Evolutionary conservation across 768 basidiomycete species (phyloP).

Genomic region (Lactarius trivialis): DNA sequence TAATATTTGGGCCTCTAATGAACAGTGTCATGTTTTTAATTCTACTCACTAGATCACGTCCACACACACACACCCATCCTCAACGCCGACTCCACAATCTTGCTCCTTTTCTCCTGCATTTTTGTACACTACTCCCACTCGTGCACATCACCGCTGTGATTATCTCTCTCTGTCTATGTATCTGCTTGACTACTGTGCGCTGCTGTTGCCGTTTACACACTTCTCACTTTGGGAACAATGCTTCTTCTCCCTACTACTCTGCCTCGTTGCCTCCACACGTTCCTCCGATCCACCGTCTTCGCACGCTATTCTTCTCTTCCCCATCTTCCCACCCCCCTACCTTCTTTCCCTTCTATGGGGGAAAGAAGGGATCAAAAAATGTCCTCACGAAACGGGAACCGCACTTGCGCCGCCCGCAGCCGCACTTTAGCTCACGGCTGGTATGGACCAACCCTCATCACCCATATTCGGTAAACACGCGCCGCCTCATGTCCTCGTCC

Average conservation of each 20-base stretch:
- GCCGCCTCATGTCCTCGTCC: background rate
- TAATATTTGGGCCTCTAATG: too few relatives aligned
- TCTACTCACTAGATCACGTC: background rate
- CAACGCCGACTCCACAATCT: background rate
- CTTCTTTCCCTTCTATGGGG: background rate
- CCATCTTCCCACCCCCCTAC: background rate
- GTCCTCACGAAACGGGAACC: slow-evolving; percentile 1
- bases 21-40: slow-evolving; percentile 4
- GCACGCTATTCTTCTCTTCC: background rate
- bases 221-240: background rate
- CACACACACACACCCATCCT: background rate
- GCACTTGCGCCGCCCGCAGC: slow-evolving; percentile 7
- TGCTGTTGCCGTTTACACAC: background rate
- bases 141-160: background rate
- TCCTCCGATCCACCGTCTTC: slow-evolving; percentile 7
- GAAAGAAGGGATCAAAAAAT: background rate
- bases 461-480: background rate
- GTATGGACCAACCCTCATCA: slow-evolving; percentile 1
- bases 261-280: slow-evolving; percentile 7
- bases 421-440: background rate
- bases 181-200: background rate
- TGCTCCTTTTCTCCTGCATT: background rate
- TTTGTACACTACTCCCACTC: slow-evolving; percentile 3
- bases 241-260: background rate
- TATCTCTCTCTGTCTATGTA: background rate